Percentiles rank a stretch among this genome's conserved stretches.
Evolutionary conservation across 192 early-diverging fungal species (phyloP).

Genomic region (Coemansia sp.): DNA sequence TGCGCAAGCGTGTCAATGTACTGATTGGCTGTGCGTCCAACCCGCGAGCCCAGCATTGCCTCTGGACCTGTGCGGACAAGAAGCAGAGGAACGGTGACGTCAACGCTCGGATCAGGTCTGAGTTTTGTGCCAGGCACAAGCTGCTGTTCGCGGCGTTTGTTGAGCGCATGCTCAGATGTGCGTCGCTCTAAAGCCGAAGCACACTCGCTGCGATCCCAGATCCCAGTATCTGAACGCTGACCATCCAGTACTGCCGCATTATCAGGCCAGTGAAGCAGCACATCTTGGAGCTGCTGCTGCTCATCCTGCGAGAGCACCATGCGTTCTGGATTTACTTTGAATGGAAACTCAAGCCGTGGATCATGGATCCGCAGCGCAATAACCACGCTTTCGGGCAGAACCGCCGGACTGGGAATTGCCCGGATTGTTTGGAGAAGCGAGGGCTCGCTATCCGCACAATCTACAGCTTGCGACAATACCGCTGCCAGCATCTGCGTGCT

Average conservation of each 20-base stretch:
- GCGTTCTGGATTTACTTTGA: slow-evolving; percentile 2
- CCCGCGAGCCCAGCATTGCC: slow-evolving; percentile 18
- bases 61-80: slow-evolving; percentile 73
- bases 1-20: slow-evolving; percentile 42
- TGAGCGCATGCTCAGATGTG: slow-evolving; percentile 57
- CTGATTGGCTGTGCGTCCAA: slow-evolving; percentile 49
- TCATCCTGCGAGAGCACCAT: slow-evolving; percentile 3
- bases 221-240: slow-evolving; percentile 22
- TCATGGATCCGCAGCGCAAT: slow-evolving; percentile 79
- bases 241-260: slow-evolving; percentile 51
- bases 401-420: slow-evolving; percentile 60
- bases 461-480: slow-evolving; percentile 46
- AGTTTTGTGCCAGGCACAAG: slow-evolving; percentile 75
- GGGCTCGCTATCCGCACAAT: slow-evolving; percentile 1
- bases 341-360: slow-evolving; percentile 68
- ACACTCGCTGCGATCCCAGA: slow-evolving; percentile 61
- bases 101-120: slow-evolving; percentile 39
- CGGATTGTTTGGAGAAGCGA: slow-evolving; percentile 13
- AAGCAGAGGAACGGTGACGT: slow-evolving; percentile 74
- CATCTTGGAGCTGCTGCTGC: slow-evolving; percentile 28
- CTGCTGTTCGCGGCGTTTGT: slow-evolving; percentile 54
- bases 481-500: slow-evolving; percentile 72
- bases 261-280: slow-evolving; percentile 60
- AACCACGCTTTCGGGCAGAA: slow-evolving; percentile 76
- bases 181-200: slow-evolving; percentile 42